Base-by-base conservation (phyloP, 169 alveolate genomes). In the Cystoisospora suis region DNA sequence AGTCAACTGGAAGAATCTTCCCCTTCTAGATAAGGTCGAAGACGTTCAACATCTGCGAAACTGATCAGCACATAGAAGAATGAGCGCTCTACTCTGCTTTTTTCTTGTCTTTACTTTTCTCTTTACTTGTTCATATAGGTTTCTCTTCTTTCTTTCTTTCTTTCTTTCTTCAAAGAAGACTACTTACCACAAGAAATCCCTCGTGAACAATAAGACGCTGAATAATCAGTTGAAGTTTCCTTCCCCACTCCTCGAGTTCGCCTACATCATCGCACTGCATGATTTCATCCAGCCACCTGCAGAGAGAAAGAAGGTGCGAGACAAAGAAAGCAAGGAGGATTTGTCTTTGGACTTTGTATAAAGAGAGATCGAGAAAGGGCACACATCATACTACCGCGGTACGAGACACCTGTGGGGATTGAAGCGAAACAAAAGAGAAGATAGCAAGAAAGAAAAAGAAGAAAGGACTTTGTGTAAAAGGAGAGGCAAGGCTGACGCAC, bases 251-350 rank as follows among this genome's bases (percentile, higher is more conserved):
- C 34, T 86, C 85, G 34, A 86, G 85, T 17, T 45, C 91, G 79
- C 47, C 81, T 17, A 49, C 46, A n/a, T 86, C 86, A 12, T 86
- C 91, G 23, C 81, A 44, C 86, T 86, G 81, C 86, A 86, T 56
- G 58, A 86, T 75, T n/a, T 86, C 91, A 15, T 86, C 91, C 5
- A 86, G 53, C 91, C 91, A 86, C 91, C 91, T 86, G 75, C 53
- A 20, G 42, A 36, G 56, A 72, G 38, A 72, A 17, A 72, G 42
- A 61, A 61, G 42, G 53, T 0, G 29, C 6, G 56, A 72, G 53
- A 40, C 6, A 72, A 7, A 20, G 42, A 5, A 0, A 2, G 5
- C 15, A 72, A 46, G 83, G 7, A 5, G 56, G 38, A 3, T 6
- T 46, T 27, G 27, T 7, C 32, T 72, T 27, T n/a, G n/a, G n/a